A percentile compares a stretch with the other conserved stretches of the same genome.
Conservation (phyloP, 345 rosid species). For the Ceriops decandra region DNA sequence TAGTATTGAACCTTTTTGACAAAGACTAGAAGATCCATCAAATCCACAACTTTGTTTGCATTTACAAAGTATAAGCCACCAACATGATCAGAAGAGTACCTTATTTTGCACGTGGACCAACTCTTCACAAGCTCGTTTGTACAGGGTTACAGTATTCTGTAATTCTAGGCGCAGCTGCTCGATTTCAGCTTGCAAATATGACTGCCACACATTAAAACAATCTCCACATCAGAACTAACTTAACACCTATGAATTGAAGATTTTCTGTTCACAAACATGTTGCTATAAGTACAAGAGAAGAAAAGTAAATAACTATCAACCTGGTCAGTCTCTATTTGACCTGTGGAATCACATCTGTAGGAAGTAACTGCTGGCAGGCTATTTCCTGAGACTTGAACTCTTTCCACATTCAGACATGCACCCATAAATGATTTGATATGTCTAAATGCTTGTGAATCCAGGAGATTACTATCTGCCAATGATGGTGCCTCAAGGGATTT, state of each 20-base stretch:
- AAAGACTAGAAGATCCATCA: not conserved
- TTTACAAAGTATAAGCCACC: not conserved
- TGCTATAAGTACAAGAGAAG: not conserved
- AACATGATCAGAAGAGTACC: conserved; percentile 34
- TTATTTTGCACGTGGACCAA: conserved; percentile 64
- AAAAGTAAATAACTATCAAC: conserved; percentile 22
- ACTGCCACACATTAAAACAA: conserved; percentile 33
- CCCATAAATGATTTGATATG: conserved; percentile 2
- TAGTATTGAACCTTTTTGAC: too few relatives aligned
- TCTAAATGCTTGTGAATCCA: conserved; percentile 21
- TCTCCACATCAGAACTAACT: not conserved
- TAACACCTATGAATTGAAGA: not conserved
- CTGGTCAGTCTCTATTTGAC: conserved; percentile 31
- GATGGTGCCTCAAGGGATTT: conserved; percentile 23
- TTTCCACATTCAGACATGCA: conserved; percentile 15
- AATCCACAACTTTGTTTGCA: not conserved
- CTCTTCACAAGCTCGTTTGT: conserved; percentile 66
- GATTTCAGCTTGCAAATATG: conserved; percentile 52
- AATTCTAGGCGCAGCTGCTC: conserved; percentile 62
- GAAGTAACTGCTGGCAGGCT: conserved; percentile 3
- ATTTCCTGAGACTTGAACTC: conserved; percentile 10
- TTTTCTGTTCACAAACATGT: not conserved
- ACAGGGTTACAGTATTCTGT: conserved; percentile 56
- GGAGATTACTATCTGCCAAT: conserved; percentile 20
- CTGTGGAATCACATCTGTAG: conserved; percentile 7